Evolutionary conservation across 2,329 filamentous ascomycete species (phyloP).

Genomic region (Colletotrichum caudatum): DNA sequence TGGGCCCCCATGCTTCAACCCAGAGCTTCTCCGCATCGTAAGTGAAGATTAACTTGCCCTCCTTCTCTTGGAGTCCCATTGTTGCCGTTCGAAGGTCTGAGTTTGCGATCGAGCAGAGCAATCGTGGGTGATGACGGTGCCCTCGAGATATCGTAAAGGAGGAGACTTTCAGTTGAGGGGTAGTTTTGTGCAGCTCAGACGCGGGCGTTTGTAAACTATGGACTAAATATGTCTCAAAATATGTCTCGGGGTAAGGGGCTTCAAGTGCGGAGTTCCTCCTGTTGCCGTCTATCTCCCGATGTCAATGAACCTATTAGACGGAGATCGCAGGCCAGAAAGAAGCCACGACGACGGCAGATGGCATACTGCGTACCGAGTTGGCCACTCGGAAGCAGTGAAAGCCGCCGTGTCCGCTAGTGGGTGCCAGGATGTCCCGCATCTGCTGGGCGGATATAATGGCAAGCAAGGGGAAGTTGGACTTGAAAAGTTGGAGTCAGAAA

Average conservation of each 20-base stretch:
- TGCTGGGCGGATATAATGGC: background rate
- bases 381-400: slow-evolving; percentile 35
- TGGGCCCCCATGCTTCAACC: slow-evolving; percentile 62
- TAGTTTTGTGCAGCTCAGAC: background rate
- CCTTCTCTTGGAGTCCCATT: slow-evolving; percentile 27
- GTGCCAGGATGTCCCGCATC: slow-evolving; percentile 29
- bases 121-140: background rate
- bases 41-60: slow-evolving; percentile 41
- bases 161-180: slow-evolving; percentile 8
- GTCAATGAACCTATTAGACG: slow-evolving; percentile 12
- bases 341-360: slow-evolving; percentile 28
- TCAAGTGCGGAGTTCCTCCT: slow-evolving; percentile 36
- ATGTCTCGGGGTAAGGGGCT: background rate
- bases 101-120: background rate
- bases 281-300: background rate
- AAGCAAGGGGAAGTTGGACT: slow-evolving; percentile 6
- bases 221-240: background rate
- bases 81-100: background rate
- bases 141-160: background rate
- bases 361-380: slow-evolving; percentile 12
- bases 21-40: slow-evolving; percentile 61
- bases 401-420: slow-evolving; percentile 30
- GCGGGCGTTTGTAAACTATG: slow-evolving; percentile 3
- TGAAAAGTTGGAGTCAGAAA: slow-evolving; percentile 5
- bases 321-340: slow-evolving; percentile 19